Evolutionary conservation across 78 protist genomes (phyloP).

Genomic region (Dictyostelium capitatum): DNA sequence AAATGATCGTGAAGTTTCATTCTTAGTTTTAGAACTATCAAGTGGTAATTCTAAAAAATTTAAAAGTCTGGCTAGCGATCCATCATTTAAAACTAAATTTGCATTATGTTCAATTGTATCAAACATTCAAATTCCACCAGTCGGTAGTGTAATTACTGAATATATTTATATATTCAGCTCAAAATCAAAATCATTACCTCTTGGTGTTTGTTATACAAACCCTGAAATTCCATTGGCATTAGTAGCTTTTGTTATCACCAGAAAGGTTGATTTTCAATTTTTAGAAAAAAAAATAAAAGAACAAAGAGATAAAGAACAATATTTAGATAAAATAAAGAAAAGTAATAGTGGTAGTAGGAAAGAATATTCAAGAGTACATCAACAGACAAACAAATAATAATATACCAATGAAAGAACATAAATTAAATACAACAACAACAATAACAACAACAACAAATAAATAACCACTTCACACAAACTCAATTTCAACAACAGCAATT

Average conservation of each 20-base stretch:
- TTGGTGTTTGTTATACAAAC: neutral
- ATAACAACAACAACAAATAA: too few relatives aligned
- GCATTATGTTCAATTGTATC: neutral
- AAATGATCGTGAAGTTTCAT: neutral
- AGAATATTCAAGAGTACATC: too few relatives aligned
- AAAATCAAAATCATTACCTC: neutral
- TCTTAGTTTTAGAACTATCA: neutral
- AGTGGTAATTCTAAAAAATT: neutral
- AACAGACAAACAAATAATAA: too few relatives aligned
- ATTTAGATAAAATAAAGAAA: too few relatives aligned
- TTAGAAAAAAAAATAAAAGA: neutral
- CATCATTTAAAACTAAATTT: neutral
- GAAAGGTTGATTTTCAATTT: neutral
- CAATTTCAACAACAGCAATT: too few relatives aligned
- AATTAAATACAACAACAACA: too few relatives aligned
- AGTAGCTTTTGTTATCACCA: neutral
- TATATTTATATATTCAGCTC: neutral
- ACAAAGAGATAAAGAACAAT: too few relatives aligned
- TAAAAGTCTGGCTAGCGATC: neutral
- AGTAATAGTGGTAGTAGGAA: too few relatives aligned
- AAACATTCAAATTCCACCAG: neutral
- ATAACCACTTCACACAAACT: too few relatives aligned
- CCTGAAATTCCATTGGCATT: neutral
- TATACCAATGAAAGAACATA: too few relatives aligned
- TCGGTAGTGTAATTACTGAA: neutral